Evolutionary conservation across 2,329 filamentous ascomycete species (phyloP).

Genomic region (Fusarium zealandicum): DNA sequence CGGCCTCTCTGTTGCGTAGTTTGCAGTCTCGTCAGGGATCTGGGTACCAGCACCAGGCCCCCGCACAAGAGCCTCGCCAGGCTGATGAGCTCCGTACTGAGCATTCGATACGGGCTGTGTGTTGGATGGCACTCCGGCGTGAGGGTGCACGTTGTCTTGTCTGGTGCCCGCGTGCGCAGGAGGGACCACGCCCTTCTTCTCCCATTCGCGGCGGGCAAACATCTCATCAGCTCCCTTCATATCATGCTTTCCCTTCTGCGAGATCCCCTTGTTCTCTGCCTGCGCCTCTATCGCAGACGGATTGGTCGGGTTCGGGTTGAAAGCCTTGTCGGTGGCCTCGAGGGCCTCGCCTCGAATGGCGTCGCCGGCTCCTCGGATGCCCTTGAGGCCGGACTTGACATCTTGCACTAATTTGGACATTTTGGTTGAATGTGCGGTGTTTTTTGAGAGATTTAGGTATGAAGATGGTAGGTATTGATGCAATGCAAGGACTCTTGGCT

Average conservation of each 20-base stretch:
- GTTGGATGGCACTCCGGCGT: not conserved
- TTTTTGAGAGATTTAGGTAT: not conserved
- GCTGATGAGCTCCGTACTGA: not conserved
- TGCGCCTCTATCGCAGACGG: conserved; percentile 6
- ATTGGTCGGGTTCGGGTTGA: conserved; percentile 26
- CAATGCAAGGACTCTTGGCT: not conserved
- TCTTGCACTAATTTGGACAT: conserved; percentile 37
- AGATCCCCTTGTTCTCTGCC: conserved; percentile 12
- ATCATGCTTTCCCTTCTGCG: conserved; percentile 33
- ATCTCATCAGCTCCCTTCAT: conserved; percentile 27
- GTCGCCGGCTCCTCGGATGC: conserved; percentile 36
- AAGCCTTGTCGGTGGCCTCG: conserved; percentile 33
- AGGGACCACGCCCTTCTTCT: conserved; percentile 17
- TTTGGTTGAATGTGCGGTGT: not conserved
- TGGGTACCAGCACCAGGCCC: conserved; percentile 7
- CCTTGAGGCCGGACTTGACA: conserved; percentile 36
- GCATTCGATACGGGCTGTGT: not conserved
- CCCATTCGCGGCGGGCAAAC: conserved; percentile 31
- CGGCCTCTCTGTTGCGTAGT: conserved; percentile 16
- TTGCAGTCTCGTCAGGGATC: conserved; percentile 3
- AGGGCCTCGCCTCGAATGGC: conserved; percentile 30
- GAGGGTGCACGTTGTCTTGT: not conserved
- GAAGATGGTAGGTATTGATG: not conserved
- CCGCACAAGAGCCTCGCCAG: conserved; percentile 13
- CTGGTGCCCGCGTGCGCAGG: conserved; percentile 2